Evolutionary conservation across 2,329 filamentous ascomycete species (phyloP).

Genomic region (Aspergillus arachidicola): DNA sequence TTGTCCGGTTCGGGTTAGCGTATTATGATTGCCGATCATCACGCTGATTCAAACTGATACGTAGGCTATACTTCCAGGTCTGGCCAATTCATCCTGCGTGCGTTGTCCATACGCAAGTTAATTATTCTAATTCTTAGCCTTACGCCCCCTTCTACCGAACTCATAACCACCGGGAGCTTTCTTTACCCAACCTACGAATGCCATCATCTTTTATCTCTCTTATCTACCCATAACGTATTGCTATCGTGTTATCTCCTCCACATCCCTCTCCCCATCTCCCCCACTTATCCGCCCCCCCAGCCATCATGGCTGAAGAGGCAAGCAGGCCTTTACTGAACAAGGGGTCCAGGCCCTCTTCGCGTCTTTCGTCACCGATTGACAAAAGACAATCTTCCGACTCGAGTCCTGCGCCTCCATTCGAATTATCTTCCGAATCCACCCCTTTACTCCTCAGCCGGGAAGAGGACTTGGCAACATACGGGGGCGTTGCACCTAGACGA

Average conservation of each 20-base stretch:
- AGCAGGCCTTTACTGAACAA: slow-evolving; percentile 33
- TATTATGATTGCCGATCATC: not conserved
- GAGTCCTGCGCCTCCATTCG: slow-evolving; percentile 30
- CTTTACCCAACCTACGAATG: not conserved
- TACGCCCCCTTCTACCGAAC: not conserved
- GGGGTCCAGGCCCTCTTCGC: slow-evolving; percentile 24
- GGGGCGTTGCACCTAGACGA: slow-evolving; percentile 30
- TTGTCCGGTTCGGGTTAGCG: not conserved
- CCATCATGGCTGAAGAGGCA: slow-evolving; percentile 40
- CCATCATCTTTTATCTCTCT: not conserved
- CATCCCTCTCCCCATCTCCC: slow-evolving; percentile 10
- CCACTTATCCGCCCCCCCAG: slow-evolving; percentile 8
- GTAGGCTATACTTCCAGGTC: slow-evolving; percentile 4
- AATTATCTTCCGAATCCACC: slow-evolving; percentile 46
- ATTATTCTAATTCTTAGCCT: not conserved
- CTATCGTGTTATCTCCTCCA: slow-evolving; percentile 12
- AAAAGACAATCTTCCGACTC: slow-evolving; percentile 16
- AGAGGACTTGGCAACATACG: slow-evolving; percentile 34
- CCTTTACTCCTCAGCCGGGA: slow-evolving; percentile 43
- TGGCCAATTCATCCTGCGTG: not conserved
- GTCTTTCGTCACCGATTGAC: slow-evolving; percentile 20
- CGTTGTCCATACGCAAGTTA: not conserved
- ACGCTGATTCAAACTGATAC: not conserved
- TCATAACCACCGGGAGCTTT: not conserved
- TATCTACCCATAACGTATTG: not conserved